Evolutionary conservation across 2,329 filamentous ascomycete species (phyloP).

Genomic region (Penicillium occitanis): DNA sequence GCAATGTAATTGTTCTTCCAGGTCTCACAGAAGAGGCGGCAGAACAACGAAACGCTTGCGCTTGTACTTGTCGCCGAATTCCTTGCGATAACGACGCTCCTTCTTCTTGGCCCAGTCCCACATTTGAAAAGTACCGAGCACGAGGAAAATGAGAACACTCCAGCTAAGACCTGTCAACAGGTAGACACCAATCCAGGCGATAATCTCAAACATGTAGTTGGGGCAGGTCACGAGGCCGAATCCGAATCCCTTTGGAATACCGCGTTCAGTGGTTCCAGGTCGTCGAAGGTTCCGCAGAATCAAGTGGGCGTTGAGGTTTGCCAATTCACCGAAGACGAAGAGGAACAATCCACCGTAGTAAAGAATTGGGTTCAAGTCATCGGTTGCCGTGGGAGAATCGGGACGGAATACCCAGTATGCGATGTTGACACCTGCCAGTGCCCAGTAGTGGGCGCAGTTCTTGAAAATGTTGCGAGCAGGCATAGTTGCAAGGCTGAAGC

Average conservation of each 20-base stretch:
- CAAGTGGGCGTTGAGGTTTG: slow-evolving; percentile 77
- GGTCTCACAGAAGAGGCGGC: slow-evolving; percentile 60
- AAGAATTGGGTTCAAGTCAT: slow-evolving; percentile 51
- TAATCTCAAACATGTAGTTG: slow-evolving; percentile 91
- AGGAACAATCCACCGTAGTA: slow-evolving; percentile 69
- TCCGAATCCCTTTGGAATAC: slow-evolving; percentile 81
- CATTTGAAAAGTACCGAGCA: slow-evolving; percentile 76
- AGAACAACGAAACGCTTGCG: slow-evolving; percentile 85
- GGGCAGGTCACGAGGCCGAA: slow-evolving; percentile 89
- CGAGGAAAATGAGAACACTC: slow-evolving; percentile 73
- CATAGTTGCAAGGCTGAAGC: slow-evolving; percentile 94
- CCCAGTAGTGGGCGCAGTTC: slow-evolving; percentile 95
- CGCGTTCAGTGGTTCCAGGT: slow-evolving; percentile 77
- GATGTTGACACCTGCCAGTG: slow-evolving; percentile 74
- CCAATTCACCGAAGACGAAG: slow-evolving; percentile 74
- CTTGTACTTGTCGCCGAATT: slow-evolving; percentile 93
- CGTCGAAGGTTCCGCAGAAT: slow-evolving; percentile 75
- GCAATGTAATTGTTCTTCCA: background rate
- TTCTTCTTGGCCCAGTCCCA: slow-evolving; percentile 84
- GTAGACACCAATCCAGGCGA: slow-evolving; percentile 82
- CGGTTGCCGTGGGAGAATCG: slow-evolving; percentile 63
- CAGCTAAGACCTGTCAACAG: slow-evolving; percentile 73
- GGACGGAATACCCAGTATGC: slow-evolving; percentile 85
- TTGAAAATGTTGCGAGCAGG: slow-evolving; percentile 86
- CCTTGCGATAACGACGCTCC: slow-evolving; percentile 82